phyloP scores from a whole-genome alignment of 2,329 filamentous ascomycete species.

The Phialocephala subalpina region DNA sequence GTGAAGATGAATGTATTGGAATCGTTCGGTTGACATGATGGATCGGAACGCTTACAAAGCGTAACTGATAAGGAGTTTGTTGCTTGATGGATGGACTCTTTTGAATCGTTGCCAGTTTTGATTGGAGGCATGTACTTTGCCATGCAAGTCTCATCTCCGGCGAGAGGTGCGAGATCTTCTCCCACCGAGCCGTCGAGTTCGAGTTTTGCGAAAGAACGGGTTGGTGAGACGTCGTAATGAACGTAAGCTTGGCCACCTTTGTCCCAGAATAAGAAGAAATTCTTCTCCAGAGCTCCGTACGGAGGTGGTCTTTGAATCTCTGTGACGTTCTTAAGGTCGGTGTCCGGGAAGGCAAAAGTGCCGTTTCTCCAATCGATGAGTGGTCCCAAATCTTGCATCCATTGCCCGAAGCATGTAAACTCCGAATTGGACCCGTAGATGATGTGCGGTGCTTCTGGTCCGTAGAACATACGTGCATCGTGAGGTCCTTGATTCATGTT shows the following conservation, averaged over 20 bases:
- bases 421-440: constrained; percentile 63
- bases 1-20: constrained; percentile 62
- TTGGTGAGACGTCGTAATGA: constrained; percentile 60
- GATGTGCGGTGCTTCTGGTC: constrained; percentile 56
- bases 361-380: constrained; percentile 54
- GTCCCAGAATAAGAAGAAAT: constrained; percentile 70
- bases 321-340: constrained; percentile 46
- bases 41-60: constrained; percentile 57
- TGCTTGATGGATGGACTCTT: constrained; percentile 64
- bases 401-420: constrained; percentile 64
- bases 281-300: constrained; percentile 61
- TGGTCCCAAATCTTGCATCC: constrained; percentile 59
- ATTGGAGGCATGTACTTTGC: constrained; percentile 52
- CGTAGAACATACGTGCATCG: constrained; percentile 65
- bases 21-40: constrained; percentile 49
- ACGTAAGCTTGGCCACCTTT: constrained; percentile 52
- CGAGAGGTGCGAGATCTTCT: constrained; percentile 51
- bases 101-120: constrained; percentile 48
- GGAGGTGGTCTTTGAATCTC: constrained; percentile 58
- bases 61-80: constrained; percentile 65
- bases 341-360: constrained; percentile 18
- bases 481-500: constrained; percentile 57
- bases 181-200: constrained; percentile 54
- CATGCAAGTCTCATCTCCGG: constrained; percentile 55
- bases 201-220: constrained; percentile 57